Evolutionary conservation across 208 protist genomes (phyloP), one percentile per base, ranked within the genome.

Genomic region (Entamoeba histolytica): DNA sequence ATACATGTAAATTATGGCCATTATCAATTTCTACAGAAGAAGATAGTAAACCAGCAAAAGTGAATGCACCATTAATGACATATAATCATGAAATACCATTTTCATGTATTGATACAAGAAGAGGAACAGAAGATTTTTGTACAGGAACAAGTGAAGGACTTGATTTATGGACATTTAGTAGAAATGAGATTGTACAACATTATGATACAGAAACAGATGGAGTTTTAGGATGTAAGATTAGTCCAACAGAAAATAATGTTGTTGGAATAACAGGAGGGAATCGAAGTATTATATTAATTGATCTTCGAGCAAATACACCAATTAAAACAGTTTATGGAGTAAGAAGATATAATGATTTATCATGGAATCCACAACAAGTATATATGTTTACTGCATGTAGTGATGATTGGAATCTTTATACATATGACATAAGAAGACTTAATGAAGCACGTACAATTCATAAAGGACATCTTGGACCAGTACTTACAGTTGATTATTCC

Each of bases 391-490:
- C 69, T 31, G 35, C 39, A 8, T 92, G 57, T 12, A 93, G 28
- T 44, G 92, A 93, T 12, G 93, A 94, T 44, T 47, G 28, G 14
- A 94, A 94, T 78, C 51, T 92, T 12, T 94, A 94, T 49, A 49
- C 55, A 4, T 94, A 92, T 52, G 93, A 94, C 91, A 91, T 94
- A 12, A 49, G 93, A 51, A 92, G 93, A 4, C 19, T 94, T 7
- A 47, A 44, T 44, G 17, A 55, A 35, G 44, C 93, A 6, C 7
- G 39, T 12, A 49, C 31, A 39, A 52, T 94, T 7, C 69, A 93
- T 49, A 92, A 91, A 23, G 93, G 55, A 35, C 93, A 94, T 91
- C 10, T 52, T 10, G 51, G 23, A 55, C n/a, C 94, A 92, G 94
- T 93, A 49, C 92, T 95, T 93, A 91, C 92, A 49, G 55, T 95